Evolutionary conservation across 495 filamentous ascomycete genomes (phyloP).

Genomic region (Corynascus novoguineensis): DNA sequence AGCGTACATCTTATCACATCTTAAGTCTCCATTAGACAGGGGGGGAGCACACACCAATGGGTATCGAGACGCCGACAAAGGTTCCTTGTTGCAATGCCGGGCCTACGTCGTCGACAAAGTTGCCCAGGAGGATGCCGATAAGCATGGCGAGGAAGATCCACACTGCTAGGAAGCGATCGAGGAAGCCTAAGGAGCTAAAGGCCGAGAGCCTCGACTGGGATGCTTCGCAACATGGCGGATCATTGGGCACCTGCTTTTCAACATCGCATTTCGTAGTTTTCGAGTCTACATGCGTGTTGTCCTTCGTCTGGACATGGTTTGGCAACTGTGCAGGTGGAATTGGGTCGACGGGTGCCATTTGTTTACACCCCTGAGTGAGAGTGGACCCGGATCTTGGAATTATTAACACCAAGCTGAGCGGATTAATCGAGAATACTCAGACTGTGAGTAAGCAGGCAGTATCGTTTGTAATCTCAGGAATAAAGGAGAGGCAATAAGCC

Average conservation of each 20-base stretch:
- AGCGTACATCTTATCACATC: not conserved
- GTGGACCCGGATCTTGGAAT: not conserved
- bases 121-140: constrained; percentile 72
- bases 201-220: constrained; percentile 25
- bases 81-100: constrained; percentile 62
- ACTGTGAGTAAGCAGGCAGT: no score
- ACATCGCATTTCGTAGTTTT: constrained; percentile 11
- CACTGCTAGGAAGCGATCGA: constrained; percentile 72
- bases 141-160: constrained; percentile 88
- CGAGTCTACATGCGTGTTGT: not conserved
- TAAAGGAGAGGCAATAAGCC: no score
- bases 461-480: no score
- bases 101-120: constrained; percentile 61
- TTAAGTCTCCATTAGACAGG: no score
- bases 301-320: not conserved
- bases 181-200: constrained; percentile 54
- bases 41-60: constrained; percentile 55
- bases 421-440: no score
- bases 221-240: not conserved
- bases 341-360: constrained; percentile 2
- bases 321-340: not conserved
- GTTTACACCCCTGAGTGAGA: not conserved
- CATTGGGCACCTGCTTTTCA: constrained; percentile 7
- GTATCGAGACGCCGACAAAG: constrained; percentile 69
- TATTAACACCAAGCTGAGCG: not conserved